Evolutionary conservation across 257 asterid genomes (phyloP), one percentile per base, ranked within the genome.

Genomic region (Primulina huaijiensis): DNA sequence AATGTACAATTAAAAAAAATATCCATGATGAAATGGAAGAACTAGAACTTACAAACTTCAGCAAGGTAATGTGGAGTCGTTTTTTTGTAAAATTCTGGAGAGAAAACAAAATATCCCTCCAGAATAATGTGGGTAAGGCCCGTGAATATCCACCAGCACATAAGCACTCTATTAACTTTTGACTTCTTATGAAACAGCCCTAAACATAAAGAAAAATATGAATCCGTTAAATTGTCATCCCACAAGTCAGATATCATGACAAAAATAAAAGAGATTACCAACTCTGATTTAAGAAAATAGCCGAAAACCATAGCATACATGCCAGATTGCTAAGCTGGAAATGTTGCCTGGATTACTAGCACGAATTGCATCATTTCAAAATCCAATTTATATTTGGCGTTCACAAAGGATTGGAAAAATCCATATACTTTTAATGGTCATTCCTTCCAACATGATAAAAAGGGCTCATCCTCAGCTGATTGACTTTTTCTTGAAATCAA

Each of bases 71-170:
- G 75, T 16, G 95, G 91, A 63, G 87, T 80, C 17, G 78, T 79
- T 67, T 83, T 72, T 76, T 85, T 88, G 89, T 79, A 94, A 59
- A 93, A 90, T 25, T 85, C 86, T 2, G 99, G 97, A 70, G 96
- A 78, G 72, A 87, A 90, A 23, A 75, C 96, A 68, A 89, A 86
- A 72, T 90, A 89, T 43, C 96, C 96, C 81, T 90, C 99, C 4
- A 93, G 89, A 67, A 93, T 70, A 73, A 89, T 85, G 80, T 93
- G 99, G 5, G 96, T 90, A 62, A 93, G 82, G 55, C 99, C 97
- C 14, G 99, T 87, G 92, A 90, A 84, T 62, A 86, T 83, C 97
- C 97, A 93, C 99, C 99, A 93, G 84, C 99, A 89, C 96, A 89
- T 86, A 12, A 93, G 83, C 55, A 80, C 6, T 79, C 99, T 84